phyloP scores from a whole-genome alignment of 108 stramenopile species.

The Bacterosira constricta region DNA sequence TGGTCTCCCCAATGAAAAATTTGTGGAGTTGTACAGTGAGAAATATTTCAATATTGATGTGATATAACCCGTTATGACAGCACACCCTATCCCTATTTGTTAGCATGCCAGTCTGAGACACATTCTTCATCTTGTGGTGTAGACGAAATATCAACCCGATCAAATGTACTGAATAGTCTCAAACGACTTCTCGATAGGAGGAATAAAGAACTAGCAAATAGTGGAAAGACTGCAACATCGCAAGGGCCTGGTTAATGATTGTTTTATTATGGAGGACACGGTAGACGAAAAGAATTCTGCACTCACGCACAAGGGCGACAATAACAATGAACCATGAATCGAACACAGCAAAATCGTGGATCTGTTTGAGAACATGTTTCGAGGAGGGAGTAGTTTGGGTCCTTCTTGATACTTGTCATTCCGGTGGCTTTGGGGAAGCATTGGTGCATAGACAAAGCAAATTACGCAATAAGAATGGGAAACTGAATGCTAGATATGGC shows the following conservation, averaged over 20 bases:
- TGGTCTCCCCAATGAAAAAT: conserved; percentile 25
- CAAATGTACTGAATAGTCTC: conserved; percentile 29
- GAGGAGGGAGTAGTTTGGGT: conserved; percentile 29
- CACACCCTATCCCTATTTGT: no score
- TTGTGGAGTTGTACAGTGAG: conserved; percentile 38
- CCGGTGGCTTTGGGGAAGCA: conserved; percentile 42
- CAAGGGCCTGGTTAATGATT: neutral
- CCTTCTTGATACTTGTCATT: conserved; percentile 45
- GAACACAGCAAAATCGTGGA: conserved; percentile 35
- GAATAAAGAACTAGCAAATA: neutral
- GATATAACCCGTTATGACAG: no score
- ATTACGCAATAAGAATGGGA: conserved; percentile 2
- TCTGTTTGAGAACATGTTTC: conserved; percentile 31
- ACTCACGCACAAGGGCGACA: conserved; percentile 18
- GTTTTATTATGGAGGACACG: conserved; percentile 50
- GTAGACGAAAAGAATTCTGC: conserved; percentile 20
- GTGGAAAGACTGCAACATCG: neutral
- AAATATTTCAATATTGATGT: no score
- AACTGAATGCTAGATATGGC: conserved; percentile 36
- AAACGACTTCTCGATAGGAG: conserved; percentile 27
- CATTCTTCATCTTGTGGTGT: no score
- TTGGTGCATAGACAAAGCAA: conserved; percentile 17
- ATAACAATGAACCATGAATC: conserved; percentile 20
- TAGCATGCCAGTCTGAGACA: no score
- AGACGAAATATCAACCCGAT: conserved; percentile 44